Evolutionary conservation across 177 flowering plant genomes (phyloP), one percentile per base, ranked within the genome.

Genomic region (Vitis hybrid): DNA sequence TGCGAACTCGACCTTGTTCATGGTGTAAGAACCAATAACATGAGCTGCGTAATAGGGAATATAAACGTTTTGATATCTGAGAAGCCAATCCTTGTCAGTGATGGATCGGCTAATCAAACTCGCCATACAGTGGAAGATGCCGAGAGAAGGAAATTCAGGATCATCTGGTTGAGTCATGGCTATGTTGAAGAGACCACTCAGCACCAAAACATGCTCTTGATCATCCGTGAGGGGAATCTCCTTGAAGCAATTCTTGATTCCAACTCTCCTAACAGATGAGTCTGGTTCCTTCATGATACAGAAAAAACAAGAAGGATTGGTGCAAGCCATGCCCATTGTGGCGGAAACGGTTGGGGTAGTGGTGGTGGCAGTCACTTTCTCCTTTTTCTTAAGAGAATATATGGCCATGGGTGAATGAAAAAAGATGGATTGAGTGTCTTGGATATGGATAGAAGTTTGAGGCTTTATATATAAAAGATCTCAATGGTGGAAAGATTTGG

Each of bases 11-110:
- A 62, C 73, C 65, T 72, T 81, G 84, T 87, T 86, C 90, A 93
- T 91, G 60, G 97, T 91, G 79, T 91, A 93, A 10, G 98, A 89
- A 1, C 98, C 98, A 18, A 92, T 84, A 1, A 92, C 72, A 52
- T 92, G 97, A 19, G 97, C 94, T 1, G 98, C 94, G 64, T 92
- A 92, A 65, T 92, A 92, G 13, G 98, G 94, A 4, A 89, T 82
- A 66, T 86, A 93, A 1, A 89, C 80, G 76, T 93, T 93, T 55
- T 91, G 97, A 67, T 83, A 76, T 35, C 56, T 70, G 2, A 68
- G 72, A 60, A 93, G 84, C 98, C 98, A 93, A 6, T 58, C 56
- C 60, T 30, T 56, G 59, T 91, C 76, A 2, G 69, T 68, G 21
- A 89, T 2, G 27, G 83, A 87, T 74, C 64, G 82, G 46, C 54